These are phyloP conservation scores for Theileria sp. DNA, from an alignment of 169 alveolate species.

Conservation along the genomic window DNA sequence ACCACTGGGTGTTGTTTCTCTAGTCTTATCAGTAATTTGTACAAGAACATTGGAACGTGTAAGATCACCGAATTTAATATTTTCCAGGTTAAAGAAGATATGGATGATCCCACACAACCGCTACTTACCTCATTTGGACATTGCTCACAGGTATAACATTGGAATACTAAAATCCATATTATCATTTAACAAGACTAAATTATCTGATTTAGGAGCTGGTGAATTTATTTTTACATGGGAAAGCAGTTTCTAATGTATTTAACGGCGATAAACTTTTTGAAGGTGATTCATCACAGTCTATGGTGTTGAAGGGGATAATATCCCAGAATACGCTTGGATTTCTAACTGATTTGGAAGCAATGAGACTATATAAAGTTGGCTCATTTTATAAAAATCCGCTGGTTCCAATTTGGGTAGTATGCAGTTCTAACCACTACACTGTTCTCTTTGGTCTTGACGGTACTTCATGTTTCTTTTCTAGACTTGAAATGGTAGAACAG, in stretches of 20 bases:
- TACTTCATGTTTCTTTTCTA: neutral
- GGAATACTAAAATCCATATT: too few relatives aligned
- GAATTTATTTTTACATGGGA: constrained; percentile 73
- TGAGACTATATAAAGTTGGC: constrained; percentile 79
- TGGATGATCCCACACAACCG: constrained; percentile 76
- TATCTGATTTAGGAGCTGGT: constrained; percentile 66
- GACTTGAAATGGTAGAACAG: constrained; percentile 13
- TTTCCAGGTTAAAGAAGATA: constrained; percentile 52
- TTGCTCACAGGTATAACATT: constrained; percentile 61
- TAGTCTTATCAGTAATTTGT: constrained; percentile 70
- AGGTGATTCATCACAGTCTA: constrained; percentile 3
- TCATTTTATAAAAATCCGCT: constrained; percentile 76
- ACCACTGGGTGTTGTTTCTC: constrained; percentile 73
- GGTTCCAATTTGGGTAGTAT: constrained; percentile 78
- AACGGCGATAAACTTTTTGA: constrained; percentile 72
- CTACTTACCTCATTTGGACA: constrained; percentile 78
- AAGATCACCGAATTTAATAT: neutral
- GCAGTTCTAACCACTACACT: constrained; percentile 77
- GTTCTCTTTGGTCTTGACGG: constrained; percentile 58
- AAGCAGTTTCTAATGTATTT: constrained; percentile 81
- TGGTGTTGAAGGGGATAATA: constrained; percentile 73
- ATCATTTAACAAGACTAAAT: neutral
- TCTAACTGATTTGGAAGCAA: constrained; percentile 80
- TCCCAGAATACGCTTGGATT: constrained; percentile 72
- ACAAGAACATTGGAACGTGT: constrained; percentile 72